Evolutionary conservation across 768 basidiomycete genomes (phyloP).

Genomic region (Steccherinum ochraceum): DNA sequence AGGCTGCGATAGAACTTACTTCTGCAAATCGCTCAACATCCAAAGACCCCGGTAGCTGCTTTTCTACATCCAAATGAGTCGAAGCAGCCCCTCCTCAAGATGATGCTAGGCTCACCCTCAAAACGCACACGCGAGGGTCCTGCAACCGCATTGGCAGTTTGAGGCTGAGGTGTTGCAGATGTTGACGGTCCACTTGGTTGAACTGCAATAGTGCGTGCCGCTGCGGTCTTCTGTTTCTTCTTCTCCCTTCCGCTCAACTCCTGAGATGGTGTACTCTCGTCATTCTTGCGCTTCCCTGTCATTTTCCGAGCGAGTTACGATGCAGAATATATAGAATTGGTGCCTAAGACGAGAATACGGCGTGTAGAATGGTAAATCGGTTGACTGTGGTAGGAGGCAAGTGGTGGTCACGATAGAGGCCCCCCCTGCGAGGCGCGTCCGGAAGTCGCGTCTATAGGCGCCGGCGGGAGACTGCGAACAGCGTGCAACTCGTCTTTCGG

Average conservation of each 20-base stretch:
- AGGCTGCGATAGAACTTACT: slow-evolving; percentile 33
- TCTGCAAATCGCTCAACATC: slow-evolving; percentile 88
- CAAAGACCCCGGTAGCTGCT: slow-evolving; percentile 60
- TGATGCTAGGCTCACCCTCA: slow-evolving; percentile 30
- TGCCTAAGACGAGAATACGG: too few relatives aligned
- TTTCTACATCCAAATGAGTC: slow-evolving; percentile 37
- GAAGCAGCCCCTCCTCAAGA: neutral
- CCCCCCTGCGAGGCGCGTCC: too few relatives aligned
- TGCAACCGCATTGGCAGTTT: slow-evolving; percentile 24
- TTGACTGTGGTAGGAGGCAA: too few relatives aligned
- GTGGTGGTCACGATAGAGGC: too few relatives aligned
- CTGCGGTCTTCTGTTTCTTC: slow-evolving; percentile 63
- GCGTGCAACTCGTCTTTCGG: too few relatives aligned
- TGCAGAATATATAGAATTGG: too few relatives aligned
- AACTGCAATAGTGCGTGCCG: slow-evolving; percentile 62
- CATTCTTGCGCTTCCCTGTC: slow-evolving; percentile 36
- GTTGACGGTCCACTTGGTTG: slow-evolving; percentile 29
- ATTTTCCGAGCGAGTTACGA: too few relatives aligned
- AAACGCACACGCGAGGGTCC: slow-evolving; percentile 35
- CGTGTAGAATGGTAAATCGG: too few relatives aligned
- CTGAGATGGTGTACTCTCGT: slow-evolving; percentile 12
- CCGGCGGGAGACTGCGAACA: too few relatives aligned
- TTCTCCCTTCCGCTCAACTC: slow-evolving; percentile 40
- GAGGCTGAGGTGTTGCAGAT: slow-evolving; percentile 7
- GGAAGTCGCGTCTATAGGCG: too few relatives aligned